These are phyloP conservation scores for Iris pallida DNA, from an alignment of 116 monocot genomes.

Conservation along the genomic window DNA sequence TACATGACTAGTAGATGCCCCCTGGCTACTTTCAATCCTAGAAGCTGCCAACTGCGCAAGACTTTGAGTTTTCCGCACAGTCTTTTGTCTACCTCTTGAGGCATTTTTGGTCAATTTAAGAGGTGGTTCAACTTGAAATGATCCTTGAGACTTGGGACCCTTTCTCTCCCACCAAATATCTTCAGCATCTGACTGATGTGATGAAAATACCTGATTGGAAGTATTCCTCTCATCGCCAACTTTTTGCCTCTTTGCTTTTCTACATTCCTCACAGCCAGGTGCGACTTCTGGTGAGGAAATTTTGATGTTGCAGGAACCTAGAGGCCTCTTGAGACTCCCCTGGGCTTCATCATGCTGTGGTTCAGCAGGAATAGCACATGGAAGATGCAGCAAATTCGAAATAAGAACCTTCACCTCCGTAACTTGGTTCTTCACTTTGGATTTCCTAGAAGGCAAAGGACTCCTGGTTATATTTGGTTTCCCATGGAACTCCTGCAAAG, in stretches of 20 bases:
- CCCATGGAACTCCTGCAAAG: slow-evolving; percentile 18
- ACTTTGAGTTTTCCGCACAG: slow-evolving; percentile 83
- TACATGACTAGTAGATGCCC: slow-evolving; percentile 94
- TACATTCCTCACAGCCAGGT: slow-evolving; percentile 67
- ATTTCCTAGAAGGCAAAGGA: slow-evolving; percentile 15
- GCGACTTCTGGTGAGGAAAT: slow-evolving; percentile 45
- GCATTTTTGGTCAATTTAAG: slow-evolving; percentile 55
- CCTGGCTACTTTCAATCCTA: slow-evolving; percentile 90
- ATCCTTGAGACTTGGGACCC: slow-evolving; percentile 62
- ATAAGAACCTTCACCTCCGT: slow-evolving; percentile 57
- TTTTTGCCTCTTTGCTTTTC: slow-evolving; percentile 66
- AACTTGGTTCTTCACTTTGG: slow-evolving; percentile 43
- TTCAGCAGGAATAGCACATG: slow-evolving; percentile 33
- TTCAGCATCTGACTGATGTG: slow-evolving; percentile 73
- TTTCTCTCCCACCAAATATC: slow-evolving; percentile 91
- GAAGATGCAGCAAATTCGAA: slow-evolving; percentile 55
- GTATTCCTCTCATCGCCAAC: slow-evolving; percentile 45
- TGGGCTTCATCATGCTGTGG: slow-evolving; percentile 37
- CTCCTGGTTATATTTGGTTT: slow-evolving; percentile 6
- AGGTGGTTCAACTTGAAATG: slow-evolving; percentile 56
- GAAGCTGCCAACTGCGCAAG: slow-evolving; percentile 79
- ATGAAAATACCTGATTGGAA: slow-evolving; percentile 32
- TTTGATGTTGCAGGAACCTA: slow-evolving; percentile 38
- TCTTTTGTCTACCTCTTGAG: slow-evolving; percentile 74
- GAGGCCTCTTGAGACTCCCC: slow-evolving; percentile 32